Conservation (phyloP, 139 green algal species). For the Chloropicon primus region DNA sequence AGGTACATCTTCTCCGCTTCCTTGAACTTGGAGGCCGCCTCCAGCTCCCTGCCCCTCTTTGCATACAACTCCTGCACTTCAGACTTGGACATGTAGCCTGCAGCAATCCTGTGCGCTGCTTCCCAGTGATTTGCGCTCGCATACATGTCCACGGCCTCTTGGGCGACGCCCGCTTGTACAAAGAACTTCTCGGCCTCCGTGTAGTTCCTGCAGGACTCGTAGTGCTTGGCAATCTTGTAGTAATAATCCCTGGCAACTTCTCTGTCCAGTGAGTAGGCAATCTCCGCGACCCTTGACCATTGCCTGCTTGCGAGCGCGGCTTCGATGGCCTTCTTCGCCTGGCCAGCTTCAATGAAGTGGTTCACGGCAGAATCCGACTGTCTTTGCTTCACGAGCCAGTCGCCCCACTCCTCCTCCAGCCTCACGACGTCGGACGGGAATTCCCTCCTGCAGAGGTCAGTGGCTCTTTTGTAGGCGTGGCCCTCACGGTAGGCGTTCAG, state of each 20-base stretch:
- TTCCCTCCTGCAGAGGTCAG: conserved; percentile 21
- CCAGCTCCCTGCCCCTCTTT: conserved; percentile 41
- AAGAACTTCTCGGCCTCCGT: conserved; percentile 63
- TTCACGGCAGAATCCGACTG: conserved; percentile 65
- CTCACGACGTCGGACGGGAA: conserved; percentile 31
- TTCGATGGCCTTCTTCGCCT: conserved; percentile 55
- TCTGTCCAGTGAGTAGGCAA: neutral
- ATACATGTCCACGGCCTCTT: conserved; percentile 66
- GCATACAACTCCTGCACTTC: conserved; percentile 35
- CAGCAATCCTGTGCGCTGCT: conserved; percentile 55
- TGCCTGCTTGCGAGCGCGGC: conserved; percentile 40
- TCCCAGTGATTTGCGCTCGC: conserved; percentile 51
- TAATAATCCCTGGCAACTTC: conserved; percentile 5
- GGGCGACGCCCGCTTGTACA: conserved; percentile 39
- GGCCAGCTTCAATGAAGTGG: conserved; percentile 70
- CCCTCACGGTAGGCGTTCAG: conserved; percentile 21
- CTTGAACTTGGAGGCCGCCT: conserved; percentile 33
- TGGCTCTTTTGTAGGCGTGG: conserved; percentile 17
- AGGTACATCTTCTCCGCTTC: conserved; percentile 66
- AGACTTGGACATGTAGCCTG: conserved; percentile 45
- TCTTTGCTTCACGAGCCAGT: conserved; percentile 53
- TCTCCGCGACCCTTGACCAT: neutral
- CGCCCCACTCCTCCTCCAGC: conserved; percentile 72
- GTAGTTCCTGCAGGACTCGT: conserved; percentile 14
- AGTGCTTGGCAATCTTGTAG: conserved; percentile 33